phyloP scores from a whole-genome alignment of 495 filamentous ascomycete genomes.

The Tuber indicum region DNA sequence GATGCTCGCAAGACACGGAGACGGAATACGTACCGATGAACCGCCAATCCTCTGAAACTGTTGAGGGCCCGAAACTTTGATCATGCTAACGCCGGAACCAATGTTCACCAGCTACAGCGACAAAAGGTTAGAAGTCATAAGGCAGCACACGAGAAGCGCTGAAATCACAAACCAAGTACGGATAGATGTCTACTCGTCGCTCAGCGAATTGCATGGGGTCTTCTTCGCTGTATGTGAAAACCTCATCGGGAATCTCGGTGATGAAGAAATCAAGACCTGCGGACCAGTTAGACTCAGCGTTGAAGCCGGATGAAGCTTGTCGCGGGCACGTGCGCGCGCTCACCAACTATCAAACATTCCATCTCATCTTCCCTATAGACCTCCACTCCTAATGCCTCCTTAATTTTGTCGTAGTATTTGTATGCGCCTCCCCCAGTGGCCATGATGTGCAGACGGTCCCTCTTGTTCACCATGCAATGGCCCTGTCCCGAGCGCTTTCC shows the following conservation, averaged over 20 bases:
- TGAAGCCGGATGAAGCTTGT: background rate
- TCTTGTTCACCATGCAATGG: slow-evolving; percentile 44
- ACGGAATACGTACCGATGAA: slow-evolving; percentile 53
- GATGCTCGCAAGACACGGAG: background rate
- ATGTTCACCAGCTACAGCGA: slow-evolving; percentile 76
- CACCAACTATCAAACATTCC: slow-evolving; percentile 95
- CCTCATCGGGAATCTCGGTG: slow-evolving; percentile 89
- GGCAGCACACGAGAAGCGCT: background rate
- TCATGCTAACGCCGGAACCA: slow-evolving; percentile 96
- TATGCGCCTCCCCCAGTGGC: slow-evolving; percentile 92
- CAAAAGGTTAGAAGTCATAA: background rate
- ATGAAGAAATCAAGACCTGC: slow-evolving; percentile 96
- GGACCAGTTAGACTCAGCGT: slow-evolving; percentile 7
- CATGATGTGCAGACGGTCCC: slow-evolving; percentile 66
- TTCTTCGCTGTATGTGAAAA: slow-evolving; percentile 86
- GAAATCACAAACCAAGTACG: slow-evolving; percentile 57
- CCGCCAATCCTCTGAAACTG: slow-evolving; percentile 85
- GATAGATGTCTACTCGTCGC: slow-evolving; percentile 71
- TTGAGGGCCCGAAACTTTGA: slow-evolving; percentile 86
- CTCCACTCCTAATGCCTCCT: slow-evolving; percentile 70
- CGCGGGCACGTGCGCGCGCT: slow-evolving; percentile 16
- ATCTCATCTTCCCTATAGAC: slow-evolving; percentile 94
- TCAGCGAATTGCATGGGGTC: slow-evolving; percentile 80
- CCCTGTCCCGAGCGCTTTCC: slow-evolving; percentile 49
- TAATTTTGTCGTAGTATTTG: slow-evolving; percentile 89